These are phyloP conservation scores for Nitzschia sp. DNA, from an alignment of 108 stramenopile species.

Conservation along the genomic window DNA sequence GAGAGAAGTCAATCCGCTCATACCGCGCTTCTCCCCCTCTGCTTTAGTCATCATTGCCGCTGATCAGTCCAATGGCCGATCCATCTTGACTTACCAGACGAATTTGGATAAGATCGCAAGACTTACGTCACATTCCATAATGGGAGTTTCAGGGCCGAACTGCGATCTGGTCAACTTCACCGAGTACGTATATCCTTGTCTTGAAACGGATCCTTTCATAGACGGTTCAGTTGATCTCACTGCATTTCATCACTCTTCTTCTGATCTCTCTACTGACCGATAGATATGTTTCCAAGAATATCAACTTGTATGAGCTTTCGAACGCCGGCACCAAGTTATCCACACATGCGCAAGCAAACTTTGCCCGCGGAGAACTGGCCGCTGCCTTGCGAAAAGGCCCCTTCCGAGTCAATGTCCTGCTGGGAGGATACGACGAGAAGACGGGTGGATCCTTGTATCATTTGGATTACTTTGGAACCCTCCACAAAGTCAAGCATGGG, in stretches of 20 bases:
- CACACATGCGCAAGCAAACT: constrained; percentile 94
- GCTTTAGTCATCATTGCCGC: constrained; percentile 79
- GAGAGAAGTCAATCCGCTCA: background rate
- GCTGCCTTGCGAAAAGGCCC: constrained; percentile 94
- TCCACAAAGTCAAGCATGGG: constrained; percentile 82
- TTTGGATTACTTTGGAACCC: constrained; percentile 92
- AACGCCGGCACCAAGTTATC: constrained; percentile 91
- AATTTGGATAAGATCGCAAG: constrained; percentile 86
- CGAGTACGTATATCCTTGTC: constrained; percentile 55
- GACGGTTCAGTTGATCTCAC: too few relatives aligned
- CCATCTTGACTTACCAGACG: constrained; percentile 86
- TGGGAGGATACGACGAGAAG: constrained; percentile 89
- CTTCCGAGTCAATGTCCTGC: constrained; percentile 93
- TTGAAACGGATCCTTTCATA: background rate
- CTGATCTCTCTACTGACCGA: background rate
- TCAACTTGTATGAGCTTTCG: constrained; percentile 90
- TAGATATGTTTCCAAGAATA: constrained; percentile 91
- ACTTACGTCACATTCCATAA: constrained; percentile 75
- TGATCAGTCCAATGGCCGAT: constrained; percentile 88
- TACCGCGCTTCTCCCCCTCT: background rate
- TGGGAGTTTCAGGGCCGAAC: constrained; percentile 90
- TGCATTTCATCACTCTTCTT: too few relatives aligned
- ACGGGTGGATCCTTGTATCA: constrained; percentile 80
- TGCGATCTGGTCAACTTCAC: constrained; percentile 90
- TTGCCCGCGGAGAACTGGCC: constrained; percentile 93